Base-by-base conservation (phyloP, 2,329 filamentous ascomycete species). In the Davidsoniella australis region DNA sequence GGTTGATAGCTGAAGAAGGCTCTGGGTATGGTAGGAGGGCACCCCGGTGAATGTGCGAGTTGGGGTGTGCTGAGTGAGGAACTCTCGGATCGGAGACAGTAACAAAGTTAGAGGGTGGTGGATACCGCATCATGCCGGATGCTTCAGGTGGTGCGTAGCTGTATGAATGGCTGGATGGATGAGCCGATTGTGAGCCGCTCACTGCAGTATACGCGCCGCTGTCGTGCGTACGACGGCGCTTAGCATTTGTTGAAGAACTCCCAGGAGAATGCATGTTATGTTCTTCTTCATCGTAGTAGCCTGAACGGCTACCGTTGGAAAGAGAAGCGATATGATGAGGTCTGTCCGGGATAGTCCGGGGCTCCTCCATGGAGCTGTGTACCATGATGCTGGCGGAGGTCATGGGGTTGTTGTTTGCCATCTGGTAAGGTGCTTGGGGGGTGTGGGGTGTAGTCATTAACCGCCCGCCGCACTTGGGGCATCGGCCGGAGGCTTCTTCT, bases 391-490 rank as follows among this genome's bases (percentile, higher is more conserved):
- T 33, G 29, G 29, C 12, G 4, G 44, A 6, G 17, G 17, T 23
- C 44, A 46, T 39, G 17, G 1, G 4, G 20, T 23, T 33, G 29
- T 23, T 33, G 9, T 33, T 33, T 33, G 12, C 29, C 29, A 33
- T 33, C 29, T 12, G 44, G 24, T 38, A 46, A 33, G 71, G 68
- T 2, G 68, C 72, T 14, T 65, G 71, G 0, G 78, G 75, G 7
- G 77, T 79, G 38, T 70, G 69, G 1, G 78, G 76, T 5, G 76
- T 76, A 47, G 73, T 71, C 57, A 80, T 77, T 58, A 72, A 78
- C 9, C 77, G 70, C 10, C 83, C 82, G 53, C 80, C 78, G 56
- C 84, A 88, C 68, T 79, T 85, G 33, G 71, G 68, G 60, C 84
- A 89, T 55, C 75, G 69, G 20, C 67, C 66, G n/a, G 69, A 65